Evolutionary conservation across 495 filamentous ascomycete genomes (phyloP).

Genomic region (Daldinia childiae): DNA sequence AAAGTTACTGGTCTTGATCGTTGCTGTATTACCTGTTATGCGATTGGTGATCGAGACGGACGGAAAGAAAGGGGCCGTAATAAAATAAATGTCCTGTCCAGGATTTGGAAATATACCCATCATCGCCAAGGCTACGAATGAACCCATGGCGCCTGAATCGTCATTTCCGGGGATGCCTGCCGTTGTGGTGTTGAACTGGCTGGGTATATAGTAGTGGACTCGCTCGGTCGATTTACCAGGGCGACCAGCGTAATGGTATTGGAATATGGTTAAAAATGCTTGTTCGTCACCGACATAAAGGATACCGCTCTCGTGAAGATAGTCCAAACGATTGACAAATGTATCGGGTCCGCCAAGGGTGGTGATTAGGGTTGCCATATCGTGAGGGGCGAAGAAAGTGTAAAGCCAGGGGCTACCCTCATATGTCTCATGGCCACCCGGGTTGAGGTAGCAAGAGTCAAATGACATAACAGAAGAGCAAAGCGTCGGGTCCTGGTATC

Average conservation of each 20-base stretch:
- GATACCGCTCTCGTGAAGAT: conserved; percentile 66
- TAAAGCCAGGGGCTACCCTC: conserved; percentile 74
- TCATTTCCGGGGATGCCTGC: conserved; percentile 75
- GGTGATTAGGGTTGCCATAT: conserved; percentile 67
- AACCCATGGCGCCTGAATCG: conserved; percentile 74
- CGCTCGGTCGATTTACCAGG: conserved; percentile 68
- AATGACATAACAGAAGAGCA: conserved; percentile 56
- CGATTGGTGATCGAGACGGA: conserved; percentile 66
- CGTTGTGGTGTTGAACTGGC: conserved; percentile 65
- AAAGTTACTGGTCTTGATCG: conserved; percentile 68
- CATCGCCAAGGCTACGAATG: conserved; percentile 70
- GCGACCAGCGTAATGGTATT: conserved; percentile 73
- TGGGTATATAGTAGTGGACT: conserved; percentile 71
- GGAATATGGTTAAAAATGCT: conserved; percentile 69
- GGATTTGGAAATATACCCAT: conserved; percentile 73
- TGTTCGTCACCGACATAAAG: conserved; percentile 74
- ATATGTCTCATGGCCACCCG: conserved; percentile 69
- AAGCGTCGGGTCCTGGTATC: conserved; percentile 68
- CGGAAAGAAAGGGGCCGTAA: conserved; percentile 70
- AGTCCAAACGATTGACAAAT: conserved; percentile 68
- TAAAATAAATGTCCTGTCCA: conserved; percentile 74
- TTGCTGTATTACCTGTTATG: conserved; percentile 68
- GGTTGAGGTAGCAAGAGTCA: conserved; percentile 66
- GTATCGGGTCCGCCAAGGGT: conserved; percentile 65
- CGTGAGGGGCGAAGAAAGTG: conserved; percentile 70